Conservation (phyloP, 2,329 filamentous ascomycete genomes). For the Microsporum canis region DNA sequence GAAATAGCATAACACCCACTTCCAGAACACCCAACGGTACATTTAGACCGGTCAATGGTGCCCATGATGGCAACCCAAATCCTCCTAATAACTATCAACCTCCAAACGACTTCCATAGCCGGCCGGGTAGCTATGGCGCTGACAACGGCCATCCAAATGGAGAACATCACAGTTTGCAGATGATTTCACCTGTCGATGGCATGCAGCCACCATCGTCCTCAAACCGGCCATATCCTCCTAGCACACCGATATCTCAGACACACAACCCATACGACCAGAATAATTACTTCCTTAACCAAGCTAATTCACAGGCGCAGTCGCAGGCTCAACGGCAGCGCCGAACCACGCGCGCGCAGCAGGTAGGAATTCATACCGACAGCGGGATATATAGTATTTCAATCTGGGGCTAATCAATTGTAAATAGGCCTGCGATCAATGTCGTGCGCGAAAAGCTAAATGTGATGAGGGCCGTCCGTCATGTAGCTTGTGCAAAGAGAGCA, state of each 20-base stretch:
- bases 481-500: slow-evolving; percentile 77
- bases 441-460: slow-evolving; percentile 79
- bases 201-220: slow-evolving; percentile 20
- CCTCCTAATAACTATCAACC: slow-evolving; percentile 24
- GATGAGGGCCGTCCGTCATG: slow-evolving; percentile 77
- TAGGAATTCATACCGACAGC: slow-evolving; percentile 13
- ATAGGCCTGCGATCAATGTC: slow-evolving; percentile 83
- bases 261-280: slow-evolving; percentile 23
- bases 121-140: background rate
- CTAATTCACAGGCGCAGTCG: slow-evolving; percentile 16
- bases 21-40: slow-evolving; percentile 19
- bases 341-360: slow-evolving; percentile 32
- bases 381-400: background rate
- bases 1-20: slow-evolving; percentile 22
- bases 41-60: slow-evolving; percentile 27
- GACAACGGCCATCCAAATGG: slow-evolving; percentile 15
- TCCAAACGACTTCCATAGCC: slow-evolving; percentile 9
- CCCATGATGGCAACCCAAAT: slow-evolving; percentile 18
- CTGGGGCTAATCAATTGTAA: background rate
- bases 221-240: slow-evolving; percentile 13
- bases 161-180: slow-evolving; percentile 22
- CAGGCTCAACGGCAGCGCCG: slow-evolving; percentile 26
- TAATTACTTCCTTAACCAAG: slow-evolving; percentile 23
- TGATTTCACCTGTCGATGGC: slow-evolving; percentile 18
- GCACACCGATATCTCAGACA: slow-evolving; percentile 16